Evolutionary conservation across 345 rosid species (phyloP), one percentile per base, ranked within the genome.

Genomic region (Odontarrhena argentea): DNA sequence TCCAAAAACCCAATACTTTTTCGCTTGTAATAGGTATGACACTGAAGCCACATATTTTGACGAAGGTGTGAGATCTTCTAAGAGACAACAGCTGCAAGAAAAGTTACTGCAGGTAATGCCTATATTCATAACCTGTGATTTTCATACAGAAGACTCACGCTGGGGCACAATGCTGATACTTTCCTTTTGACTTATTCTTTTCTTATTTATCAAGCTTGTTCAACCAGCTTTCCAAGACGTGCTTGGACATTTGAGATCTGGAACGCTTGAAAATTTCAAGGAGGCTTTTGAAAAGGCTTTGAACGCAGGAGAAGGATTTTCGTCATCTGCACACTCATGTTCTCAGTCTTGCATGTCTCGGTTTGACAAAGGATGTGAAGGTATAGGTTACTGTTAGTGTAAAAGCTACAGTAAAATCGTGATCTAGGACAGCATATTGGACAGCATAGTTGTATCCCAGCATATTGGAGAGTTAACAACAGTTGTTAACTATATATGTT

Each of bases 61-160:
- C 5, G 98, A 91, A 78, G 77, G 89, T 79, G 99, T 95, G 71
- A 84, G 98, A 84, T 76, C 88, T 22, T 75, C 94, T 43, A 95
- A 95, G 80, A 70, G 85, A 60, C 81, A 86, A 76, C 96, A 87
- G 71, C 92, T 95, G 76, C 85, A 89, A 80, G 98, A 89, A 60
- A 95, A 86, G 74, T 69, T 95, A 73, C 82, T 95, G 46, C 98
- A 86, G 59, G 99, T 95, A 86, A 85, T 80, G 63, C 60, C 45
- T 59, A 28, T 67, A 3, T 48, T 42, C 30, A 24, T 49, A 49
- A 56, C 66, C 43, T 62, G 26, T 40, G 59, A 54, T 52, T 62
- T 24, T 54, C 46, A 28, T 45, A 55, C 59, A 28, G 32, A 28
- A 28, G 32, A 28, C 32, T 28, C 4, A 1, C 5, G 3, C 52